phyloP scores from a whole-genome alignment of 2,329 filamentous ascomycete genomes.

The Neopestalotiopsis rosae region DNA sequence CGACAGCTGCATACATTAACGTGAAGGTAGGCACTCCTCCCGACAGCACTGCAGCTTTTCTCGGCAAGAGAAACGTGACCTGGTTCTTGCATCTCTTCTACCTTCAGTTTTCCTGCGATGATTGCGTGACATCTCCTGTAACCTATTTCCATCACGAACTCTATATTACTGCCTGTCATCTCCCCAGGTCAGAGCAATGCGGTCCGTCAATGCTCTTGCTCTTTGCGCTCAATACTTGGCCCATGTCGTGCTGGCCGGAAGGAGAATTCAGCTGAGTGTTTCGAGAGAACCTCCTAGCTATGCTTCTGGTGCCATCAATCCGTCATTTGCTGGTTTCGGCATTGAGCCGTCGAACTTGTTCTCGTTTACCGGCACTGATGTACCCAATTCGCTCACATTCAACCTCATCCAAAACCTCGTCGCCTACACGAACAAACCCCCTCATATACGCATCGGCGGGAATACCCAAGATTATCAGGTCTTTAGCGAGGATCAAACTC shows the following conservation, averaged over 20 bases:
- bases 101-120: too few species aligned
- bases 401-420: slow-evolving; percentile 54
- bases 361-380: slow-evolving; percentile 50
- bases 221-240: slow-evolving; percentile 9
- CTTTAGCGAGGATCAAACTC: slow-evolving; percentile 41
- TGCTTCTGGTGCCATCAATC: slow-evolving; percentile 36
- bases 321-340: slow-evolving; percentile 54
- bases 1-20: too few species aligned
- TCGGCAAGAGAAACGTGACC: too few species aligned
- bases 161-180: not conserved
- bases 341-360: slow-evolving; percentile 59
- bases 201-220: not conserved
- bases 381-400: slow-evolving; percentile 48
- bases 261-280: slow-evolving; percentile 16
- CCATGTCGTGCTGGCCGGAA: slow-evolving; percentile 32
- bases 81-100: too few species aligned
- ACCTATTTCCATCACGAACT: not conserved
- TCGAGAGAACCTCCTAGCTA: slow-evolving; percentile 19
- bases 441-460: slow-evolving; percentile 54
- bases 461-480: slow-evolving; percentile 58
- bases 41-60: too few species aligned
- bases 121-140: too few species aligned
- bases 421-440: slow-evolving; percentile 52
- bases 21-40: too few species aligned
- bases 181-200: slow-evolving; percentile 4